These are phyloP conservation scores for Pleoardoris graminearum DNA, from an alignment of 2,329 filamentous ascomycete genomes.

Conservation along the genomic window DNA sequence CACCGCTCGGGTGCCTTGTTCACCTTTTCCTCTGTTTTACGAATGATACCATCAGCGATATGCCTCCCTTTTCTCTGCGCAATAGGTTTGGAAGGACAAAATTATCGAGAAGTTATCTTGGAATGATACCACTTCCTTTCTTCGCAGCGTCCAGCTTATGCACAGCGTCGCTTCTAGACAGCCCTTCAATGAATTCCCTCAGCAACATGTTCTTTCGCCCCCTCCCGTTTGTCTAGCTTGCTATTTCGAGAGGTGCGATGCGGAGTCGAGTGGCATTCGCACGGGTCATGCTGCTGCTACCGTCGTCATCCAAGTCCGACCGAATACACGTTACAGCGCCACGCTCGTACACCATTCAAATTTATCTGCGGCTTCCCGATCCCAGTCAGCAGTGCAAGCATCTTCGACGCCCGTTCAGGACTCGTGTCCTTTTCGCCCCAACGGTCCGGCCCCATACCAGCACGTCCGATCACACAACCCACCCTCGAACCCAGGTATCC, in stretches of 20 bases:
- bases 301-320: conserved; percentile 1
- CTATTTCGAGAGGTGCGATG: too few species aligned
- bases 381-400: neutral
- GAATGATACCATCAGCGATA: conserved; percentile 15
- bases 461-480: neutral
- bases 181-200: neutral
- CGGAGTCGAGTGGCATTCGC: neutral
- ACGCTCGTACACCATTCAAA: neutral
- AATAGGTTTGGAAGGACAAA: neutral
- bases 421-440: neutral
- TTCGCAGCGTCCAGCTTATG: neutral
- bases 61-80: neutral
- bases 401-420: neutral
- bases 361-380: neutral
- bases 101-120: conserved; percentile 4
- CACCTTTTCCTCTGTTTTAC: conserved; percentile 7
- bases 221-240: neutral
- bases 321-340: neutral
- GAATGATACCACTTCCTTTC: conserved; percentile 5
- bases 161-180: neutral
- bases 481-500: neutral
- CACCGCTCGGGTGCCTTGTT: neutral
- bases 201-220: neutral
- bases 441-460: neutral
- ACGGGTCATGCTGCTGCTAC: neutral